These are phyloP conservation scores for Fusarium abutilonis DNA, from an alignment of 2,329 filamentous ascomycete species.

Conservation along the genomic window DNA sequence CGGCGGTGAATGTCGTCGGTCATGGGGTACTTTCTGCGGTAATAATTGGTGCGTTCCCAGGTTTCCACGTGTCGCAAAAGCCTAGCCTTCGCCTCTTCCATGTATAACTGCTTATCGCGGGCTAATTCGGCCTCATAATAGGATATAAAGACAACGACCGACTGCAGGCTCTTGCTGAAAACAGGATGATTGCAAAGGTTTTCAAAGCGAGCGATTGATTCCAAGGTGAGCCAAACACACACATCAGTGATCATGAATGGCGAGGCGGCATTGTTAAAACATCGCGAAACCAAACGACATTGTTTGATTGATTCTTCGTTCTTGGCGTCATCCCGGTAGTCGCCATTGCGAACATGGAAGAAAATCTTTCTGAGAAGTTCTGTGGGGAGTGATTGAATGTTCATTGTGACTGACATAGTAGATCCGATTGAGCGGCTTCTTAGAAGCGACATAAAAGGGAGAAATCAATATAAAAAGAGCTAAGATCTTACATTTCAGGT, in stretches of 20 bases:
- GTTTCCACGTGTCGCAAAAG: slow-evolving; percentile 6
- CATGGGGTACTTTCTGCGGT: not conserved
- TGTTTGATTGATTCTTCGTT: not conserved
- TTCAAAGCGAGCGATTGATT: not conserved
- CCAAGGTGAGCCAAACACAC: not conserved
- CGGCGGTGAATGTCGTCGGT: not conserved
- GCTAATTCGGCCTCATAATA: slow-evolving; percentile 6
- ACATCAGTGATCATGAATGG: not conserved
- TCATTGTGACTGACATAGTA: not conserved
- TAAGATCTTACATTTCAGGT: not conserved
- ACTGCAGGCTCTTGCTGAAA: slow-evolving; percentile 2
- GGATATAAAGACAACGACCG: not conserved
- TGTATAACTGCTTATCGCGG: not conserved
- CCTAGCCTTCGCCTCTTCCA: not conserved
- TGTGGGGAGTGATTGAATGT: slow-evolving; percentile 1
- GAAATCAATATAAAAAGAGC: too few relatives aligned
- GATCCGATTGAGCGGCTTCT: too few relatives aligned
- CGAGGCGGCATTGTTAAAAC: not conserved
- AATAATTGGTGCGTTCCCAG: not conserved
- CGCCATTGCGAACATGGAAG: not conserved
- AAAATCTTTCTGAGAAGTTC: not conserved
- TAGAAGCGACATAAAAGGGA: too few relatives aligned
- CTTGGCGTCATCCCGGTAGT: not conserved
- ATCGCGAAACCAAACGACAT: slow-evolving; percentile 5
- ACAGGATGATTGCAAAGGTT: not conserved